phyloP scores from a whole-genome alignment of 2,329 filamentous ascomycete genomes.

The Bipolaris oryzae region DNA sequence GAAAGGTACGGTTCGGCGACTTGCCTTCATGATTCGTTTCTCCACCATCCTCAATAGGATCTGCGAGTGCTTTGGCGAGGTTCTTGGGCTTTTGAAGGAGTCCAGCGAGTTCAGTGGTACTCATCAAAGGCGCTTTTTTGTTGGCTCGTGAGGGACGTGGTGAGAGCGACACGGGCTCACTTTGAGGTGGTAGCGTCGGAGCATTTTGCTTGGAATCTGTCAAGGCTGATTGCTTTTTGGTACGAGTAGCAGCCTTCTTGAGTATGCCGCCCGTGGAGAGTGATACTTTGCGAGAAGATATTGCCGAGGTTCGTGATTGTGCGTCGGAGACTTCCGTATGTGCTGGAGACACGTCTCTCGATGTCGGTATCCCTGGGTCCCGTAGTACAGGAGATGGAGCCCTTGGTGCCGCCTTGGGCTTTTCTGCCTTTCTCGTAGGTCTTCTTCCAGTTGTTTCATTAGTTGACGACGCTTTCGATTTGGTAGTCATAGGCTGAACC shows the following conservation, averaged over 20 bases:
- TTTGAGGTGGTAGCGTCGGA: slow-evolving; percentile 6
- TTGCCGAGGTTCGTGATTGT: slow-evolving; percentile 18
- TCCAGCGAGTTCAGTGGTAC: slow-evolving; percentile 35
- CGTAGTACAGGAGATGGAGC: slow-evolving; percentile 1
- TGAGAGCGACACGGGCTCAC: slow-evolving; percentile 21
- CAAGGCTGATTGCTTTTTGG: slow-evolving; percentile 4
- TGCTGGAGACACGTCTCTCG: slow-evolving; percentile 12
- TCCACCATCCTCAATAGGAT: slow-evolving; percentile 33
- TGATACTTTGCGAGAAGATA: slow-evolving; percentile 21
- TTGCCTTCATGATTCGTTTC: slow-evolving; percentile 4
- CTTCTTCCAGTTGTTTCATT: slow-evolving; percentile 4
- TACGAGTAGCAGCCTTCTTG: slow-evolving; percentile 24
- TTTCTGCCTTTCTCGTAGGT: slow-evolving; percentile 2
- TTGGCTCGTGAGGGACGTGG: slow-evolving; percentile 28
- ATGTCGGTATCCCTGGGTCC: slow-evolving; percentile 3
- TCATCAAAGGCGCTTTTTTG: slow-evolving; percentile 33
- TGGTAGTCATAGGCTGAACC: background rate
- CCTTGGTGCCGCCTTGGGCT: slow-evolving; percentile 1
- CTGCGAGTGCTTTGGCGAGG: slow-evolving; percentile 20
- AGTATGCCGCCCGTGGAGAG: slow-evolving; percentile 38
- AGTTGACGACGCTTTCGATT: background rate
- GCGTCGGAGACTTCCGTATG: slow-evolving; percentile 10
- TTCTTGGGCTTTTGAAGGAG: slow-evolving; percentile 30
- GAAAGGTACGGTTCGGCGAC: slow-evolving; percentile 26
- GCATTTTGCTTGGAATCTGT: slow-evolving; percentile 1